Evolutionary conservation across 2,329 filamentous ascomycete genomes (phyloP).

Genomic region (Exophiala alcalophila): DNA sequence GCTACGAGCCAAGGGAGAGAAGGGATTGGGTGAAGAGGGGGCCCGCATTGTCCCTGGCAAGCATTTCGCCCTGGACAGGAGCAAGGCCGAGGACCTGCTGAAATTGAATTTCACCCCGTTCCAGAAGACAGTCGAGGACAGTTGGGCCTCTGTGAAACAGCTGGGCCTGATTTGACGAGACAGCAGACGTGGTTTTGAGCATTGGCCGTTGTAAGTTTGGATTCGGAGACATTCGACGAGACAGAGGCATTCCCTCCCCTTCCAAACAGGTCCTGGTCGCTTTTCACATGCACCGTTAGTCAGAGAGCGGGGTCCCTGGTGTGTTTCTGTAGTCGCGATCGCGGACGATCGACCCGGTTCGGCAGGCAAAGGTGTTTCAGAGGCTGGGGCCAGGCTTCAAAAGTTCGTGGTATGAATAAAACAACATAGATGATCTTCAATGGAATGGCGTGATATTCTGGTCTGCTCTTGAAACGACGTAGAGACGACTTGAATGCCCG

Average conservation of each 20-base stretch:
- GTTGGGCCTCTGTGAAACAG: slow-evolving; percentile 15
- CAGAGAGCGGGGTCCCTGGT: neutral
- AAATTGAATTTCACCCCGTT: slow-evolving; percentile 14
- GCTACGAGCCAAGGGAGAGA: slow-evolving; percentile 14
- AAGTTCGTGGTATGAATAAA: too few relatives aligned
- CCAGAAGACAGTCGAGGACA: slow-evolving; percentile 16
- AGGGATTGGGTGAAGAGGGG: slow-evolving; percentile 15
- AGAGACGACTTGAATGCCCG: too few relatives aligned
- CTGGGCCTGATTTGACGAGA: slow-evolving; percentile 10
- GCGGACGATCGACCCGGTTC: too few relatives aligned
- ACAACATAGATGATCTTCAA: too few relatives aligned
- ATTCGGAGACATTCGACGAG: slow-evolving; percentile 9
- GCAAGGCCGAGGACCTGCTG: slow-evolving; percentile 13
- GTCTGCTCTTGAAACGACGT: too few relatives aligned
- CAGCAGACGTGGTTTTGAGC: neutral
- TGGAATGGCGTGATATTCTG: too few relatives aligned
- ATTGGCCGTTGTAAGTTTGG: neutral
- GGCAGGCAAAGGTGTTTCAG: too few relatives aligned
- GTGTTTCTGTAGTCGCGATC: too few relatives aligned
- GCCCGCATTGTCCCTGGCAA: slow-evolving; percentile 3
- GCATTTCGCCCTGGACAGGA: slow-evolving; percentile 15
- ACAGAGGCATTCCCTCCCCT: neutral
- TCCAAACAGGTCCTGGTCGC: too few relatives aligned
- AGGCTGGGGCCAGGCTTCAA: too few relatives aligned
- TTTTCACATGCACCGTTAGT: slow-evolving; percentile 16